These are phyloP conservation scores for Murraya koenigii DNA, from an alignment of 345 rosid species.

Conservation along the genomic window DNA sequence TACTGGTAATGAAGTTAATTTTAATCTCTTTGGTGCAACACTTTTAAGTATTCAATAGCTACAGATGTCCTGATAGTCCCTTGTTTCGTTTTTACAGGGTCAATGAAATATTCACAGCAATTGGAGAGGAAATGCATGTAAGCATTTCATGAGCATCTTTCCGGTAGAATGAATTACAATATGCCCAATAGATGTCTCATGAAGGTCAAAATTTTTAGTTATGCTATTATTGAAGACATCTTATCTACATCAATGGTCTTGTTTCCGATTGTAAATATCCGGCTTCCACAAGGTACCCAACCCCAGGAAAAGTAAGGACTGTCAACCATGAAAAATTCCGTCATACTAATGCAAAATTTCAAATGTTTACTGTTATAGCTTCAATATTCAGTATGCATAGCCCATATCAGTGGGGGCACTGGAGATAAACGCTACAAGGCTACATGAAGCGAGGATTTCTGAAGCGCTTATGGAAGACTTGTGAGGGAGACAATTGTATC, in stretches of 20 bases:
- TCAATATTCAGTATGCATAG: too few species aligned
- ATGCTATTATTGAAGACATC: background rate
- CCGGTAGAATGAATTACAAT: background rate
- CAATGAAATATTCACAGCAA: constrained; percentile 53
- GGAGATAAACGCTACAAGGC: too few species aligned
- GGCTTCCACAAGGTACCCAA: background rate
- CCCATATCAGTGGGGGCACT: background rate
- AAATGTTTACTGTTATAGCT: too few species aligned
- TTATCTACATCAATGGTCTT: background rate
- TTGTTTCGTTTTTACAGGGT: constrained; percentile 27
- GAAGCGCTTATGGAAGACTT: background rate
- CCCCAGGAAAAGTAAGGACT: background rate
- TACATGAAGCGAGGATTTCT: background rate
- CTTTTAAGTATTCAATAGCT: background rate
- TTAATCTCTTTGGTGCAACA: too few species aligned
- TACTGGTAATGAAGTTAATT: background rate
- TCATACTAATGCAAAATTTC: too few species aligned
- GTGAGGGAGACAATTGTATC: background rate
- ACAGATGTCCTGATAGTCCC: background rate
- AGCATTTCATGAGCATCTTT: constrained; percentile 27
- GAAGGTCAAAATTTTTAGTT: background rate
- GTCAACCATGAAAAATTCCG: too few species aligned
- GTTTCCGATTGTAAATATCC: background rate
- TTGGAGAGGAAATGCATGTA: constrained; percentile 68
- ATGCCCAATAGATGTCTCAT: background rate